Conservation (phyloP, 441 rosid species). For the Melastoma candidum region DNA sequence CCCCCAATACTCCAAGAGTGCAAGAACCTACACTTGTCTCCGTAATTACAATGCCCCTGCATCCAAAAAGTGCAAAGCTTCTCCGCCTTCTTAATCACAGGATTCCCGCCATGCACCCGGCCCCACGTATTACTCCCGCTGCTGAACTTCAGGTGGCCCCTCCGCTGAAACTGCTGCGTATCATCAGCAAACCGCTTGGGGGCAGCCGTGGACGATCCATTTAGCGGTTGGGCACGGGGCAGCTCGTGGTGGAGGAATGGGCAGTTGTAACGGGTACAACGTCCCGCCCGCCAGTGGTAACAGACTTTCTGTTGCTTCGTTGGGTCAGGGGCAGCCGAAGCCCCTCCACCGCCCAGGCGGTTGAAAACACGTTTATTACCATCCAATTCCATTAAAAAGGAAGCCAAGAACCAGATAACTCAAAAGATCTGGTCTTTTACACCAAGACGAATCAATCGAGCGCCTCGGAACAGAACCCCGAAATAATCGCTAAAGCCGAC, state of each 20-base stretch:
- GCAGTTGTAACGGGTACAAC: slow-evolving; percentile 59
- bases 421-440: background rate
- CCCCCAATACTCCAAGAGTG: slow-evolving; percentile 92
- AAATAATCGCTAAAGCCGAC: too few species aligned
- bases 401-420: background rate
- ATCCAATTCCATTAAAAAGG: slow-evolving; percentile 54
- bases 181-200: slow-evolving; percentile 63
- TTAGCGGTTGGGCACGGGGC: slow-evolving; percentile 29
- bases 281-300: slow-evolving; percentile 83
- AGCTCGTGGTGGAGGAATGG: slow-evolving; percentile 74
- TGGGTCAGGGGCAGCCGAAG: slow-evolving; percentile 29
- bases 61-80: slow-evolving; percentile 81
- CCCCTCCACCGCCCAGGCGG: slow-evolving; percentile 40
- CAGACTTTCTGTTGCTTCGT: slow-evolving; percentile 53
- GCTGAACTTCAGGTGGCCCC: slow-evolving; percentile 38
- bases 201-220: slow-evolving; percentile 18
- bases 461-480: too few species aligned
- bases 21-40: slow-evolving; percentile 70
- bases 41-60: slow-evolving; percentile 68
- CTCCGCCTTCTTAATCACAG: slow-evolving; percentile 48
- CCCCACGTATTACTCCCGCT: slow-evolving; percentile 47
- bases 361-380: slow-evolving; percentile 69
- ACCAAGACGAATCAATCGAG: background rate
- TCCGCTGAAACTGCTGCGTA: slow-evolving; percentile 44
- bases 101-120: slow-evolving; percentile 29